Percentiles rank a stretch among this genome's conserved stretches.
These are phyloP conservation scores for Microthyrium microscopicum DNA, from an alignment of 2,329 filamentous ascomycete species.

Conservation along the genomic window DNA sequence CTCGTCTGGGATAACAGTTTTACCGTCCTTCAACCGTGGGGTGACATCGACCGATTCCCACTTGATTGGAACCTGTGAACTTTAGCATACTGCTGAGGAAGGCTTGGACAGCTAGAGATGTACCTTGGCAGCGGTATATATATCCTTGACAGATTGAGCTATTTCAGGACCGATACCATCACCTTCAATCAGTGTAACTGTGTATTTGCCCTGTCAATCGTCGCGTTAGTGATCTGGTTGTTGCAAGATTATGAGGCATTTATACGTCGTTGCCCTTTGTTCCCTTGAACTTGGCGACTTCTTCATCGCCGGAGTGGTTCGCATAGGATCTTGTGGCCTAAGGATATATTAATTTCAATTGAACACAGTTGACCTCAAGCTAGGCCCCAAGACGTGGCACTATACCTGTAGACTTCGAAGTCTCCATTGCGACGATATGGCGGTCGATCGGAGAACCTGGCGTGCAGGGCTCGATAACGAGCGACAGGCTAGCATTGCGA, in stretches of 20 bases:
- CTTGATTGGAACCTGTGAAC: constrained; percentile 61
- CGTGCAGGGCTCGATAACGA: too few species aligned
- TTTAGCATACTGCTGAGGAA: constrained; percentile 15
- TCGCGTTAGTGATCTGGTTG: constrained; percentile 5
- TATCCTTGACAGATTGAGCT: constrained; percentile 94
- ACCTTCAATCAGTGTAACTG: constrained; percentile 93
- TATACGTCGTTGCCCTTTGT: constrained; percentile 74
- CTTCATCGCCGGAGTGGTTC: too few species aligned
- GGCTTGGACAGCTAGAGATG: constrained; percentile 16
- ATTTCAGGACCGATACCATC: constrained; percentile 98
- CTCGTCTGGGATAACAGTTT: constrained; percentile 82
- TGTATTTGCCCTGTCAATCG: constrained; percentile 64
- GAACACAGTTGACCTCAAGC: too few species aligned
- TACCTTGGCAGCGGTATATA: constrained; percentile 90
- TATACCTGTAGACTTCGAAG: too few species aligned
- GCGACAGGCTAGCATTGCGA: too few species aligned
- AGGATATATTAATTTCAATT: too few species aligned
- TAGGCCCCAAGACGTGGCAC: too few species aligned
- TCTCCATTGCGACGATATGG: too few species aligned
- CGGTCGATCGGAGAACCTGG: too few species aligned
- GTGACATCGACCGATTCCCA: constrained; percentile 98
- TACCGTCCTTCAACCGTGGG: constrained; percentile 82
- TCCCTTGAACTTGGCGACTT: constrained; percentile 87
- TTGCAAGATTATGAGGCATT: constrained; percentile 22
- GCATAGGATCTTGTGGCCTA: too few species aligned